Conservation (phyloP, 1,139 yeast genomes). For the Eremothecium gossypii region DNA sequence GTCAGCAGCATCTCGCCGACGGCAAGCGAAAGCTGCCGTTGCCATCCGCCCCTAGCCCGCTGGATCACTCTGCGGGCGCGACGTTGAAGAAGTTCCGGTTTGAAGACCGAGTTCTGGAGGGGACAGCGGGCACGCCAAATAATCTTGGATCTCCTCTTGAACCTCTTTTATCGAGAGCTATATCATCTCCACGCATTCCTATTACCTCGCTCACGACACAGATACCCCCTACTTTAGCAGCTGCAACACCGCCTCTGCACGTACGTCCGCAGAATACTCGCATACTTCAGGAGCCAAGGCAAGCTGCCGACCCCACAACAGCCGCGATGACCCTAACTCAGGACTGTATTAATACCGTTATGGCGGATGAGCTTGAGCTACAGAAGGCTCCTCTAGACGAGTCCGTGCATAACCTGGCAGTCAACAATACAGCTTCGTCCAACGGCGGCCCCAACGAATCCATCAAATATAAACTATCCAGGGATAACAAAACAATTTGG, state of each 20-base stretch:
- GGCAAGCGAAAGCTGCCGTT: slow-evolving; percentile 19
- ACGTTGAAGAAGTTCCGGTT: slow-evolving; percentile 20
- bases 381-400: too few species aligned
- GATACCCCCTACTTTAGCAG: too few species aligned
- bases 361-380: too few species aligned
- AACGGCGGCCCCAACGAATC: slow-evolving; percentile 13
- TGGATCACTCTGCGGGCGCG: slow-evolving; percentile 19
- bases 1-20: slow-evolving; percentile 7
- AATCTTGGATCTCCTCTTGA: slow-evolving; percentile 16
- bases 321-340: too few species aligned
- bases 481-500: slow-evolving; percentile 31
- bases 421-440: too few species aligned
- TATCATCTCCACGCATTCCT: slow-evolving; percentile 19
- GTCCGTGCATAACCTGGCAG: not conserved
- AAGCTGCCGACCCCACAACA: too few species aligned
- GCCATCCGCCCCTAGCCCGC: slow-evolving; percentile 14
- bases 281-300: too few species aligned
- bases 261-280: too few species aligned
- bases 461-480: slow-evolving; percentile 28
- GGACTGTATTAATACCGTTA: too few species aligned
- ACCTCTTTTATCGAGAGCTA: slow-evolving; percentile 22
- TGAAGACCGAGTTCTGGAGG: slow-evolving; percentile 14
- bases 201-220: slow-evolving; percentile 8
- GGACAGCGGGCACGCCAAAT: not conserved
- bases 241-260: too few species aligned